Base-by-base conservation (phyloP, 371 early-diverging fungal genomes). In the Thermomucor indicae-seudaticae region DNA sequence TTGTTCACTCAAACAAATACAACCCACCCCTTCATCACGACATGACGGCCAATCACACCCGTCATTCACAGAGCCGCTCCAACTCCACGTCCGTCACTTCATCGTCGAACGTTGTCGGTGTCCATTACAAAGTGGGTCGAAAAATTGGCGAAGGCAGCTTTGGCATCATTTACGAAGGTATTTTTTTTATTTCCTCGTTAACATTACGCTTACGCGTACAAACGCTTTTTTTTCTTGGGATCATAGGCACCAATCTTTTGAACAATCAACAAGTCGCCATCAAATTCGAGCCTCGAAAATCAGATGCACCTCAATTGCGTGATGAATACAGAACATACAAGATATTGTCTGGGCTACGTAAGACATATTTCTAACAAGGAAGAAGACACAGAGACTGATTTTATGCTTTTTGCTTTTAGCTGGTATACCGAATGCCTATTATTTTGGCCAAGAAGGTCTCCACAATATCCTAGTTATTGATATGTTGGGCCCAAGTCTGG, bases 121-220 rank as follows among this genome's bases (percentile, higher is more conserved):
- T 90, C 7, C 95, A 94, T 65, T 95, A 89, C 72, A 83, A 79
- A 50, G 92, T 96, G 28, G 93, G 93, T 39, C 86, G 86, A 61
- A 91, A 91, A 77, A 92, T 96, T 74, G 96, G 95, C 42, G 95
- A 95, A 66, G 96, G 96, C 28, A 85, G 85, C 57, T 96, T 96
- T 78, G 96, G 96, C 38, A 85, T 92, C 65, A 94, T 96, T 59
- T 96, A 94, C 70, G 93, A 95, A 84, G 96, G 96, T 89, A 79
- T 44, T 59, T 55, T 17, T 28, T 30, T 6, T 19, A 17, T 16
- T 34, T 10, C 32, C 25, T 30, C 4, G 10, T 23, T 46, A n/a
- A 31, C 34, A 6, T 44, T 29, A 4, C 16, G n/a, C 5, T 46
- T 22, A 16, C 12, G 19, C 32, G 25, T 19, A 6, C 39, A 23